Percentiles rank a stretch among this genome's conserved stretches.
These are phyloP conservation scores for Albugo laibachii DNA, from an alignment of 352 stramenopile genomes.

Conservation along the genomic window DNA sequence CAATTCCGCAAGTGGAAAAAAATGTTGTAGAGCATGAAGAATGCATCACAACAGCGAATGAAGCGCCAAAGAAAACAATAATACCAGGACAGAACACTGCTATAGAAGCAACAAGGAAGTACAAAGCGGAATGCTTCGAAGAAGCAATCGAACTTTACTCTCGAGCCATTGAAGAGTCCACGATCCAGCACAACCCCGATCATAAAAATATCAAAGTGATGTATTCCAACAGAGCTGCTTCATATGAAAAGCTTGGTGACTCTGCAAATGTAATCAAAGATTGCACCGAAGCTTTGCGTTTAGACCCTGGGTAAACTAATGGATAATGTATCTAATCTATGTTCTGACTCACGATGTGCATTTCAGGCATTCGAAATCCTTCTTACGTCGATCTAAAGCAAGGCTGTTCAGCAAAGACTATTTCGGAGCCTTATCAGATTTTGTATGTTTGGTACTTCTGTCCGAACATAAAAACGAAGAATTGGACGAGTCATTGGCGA, in stretches of 20 bases:
- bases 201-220: slow-evolving; percentile 68
- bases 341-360: not conserved
- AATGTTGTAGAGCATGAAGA: slow-evolving; percentile 6
- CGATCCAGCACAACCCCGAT: slow-evolving; percentile 31
- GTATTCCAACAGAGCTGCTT: slow-evolving; percentile 63
- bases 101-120: slow-evolving; percentile 50
- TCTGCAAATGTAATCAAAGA: slow-evolving; percentile 36
- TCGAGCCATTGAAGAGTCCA: slow-evolving; percentile 33
- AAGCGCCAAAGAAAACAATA: not conserved
- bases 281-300: slow-evolving; percentile 26
- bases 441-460: slow-evolving; percentile 57
- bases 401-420: slow-evolving; percentile 24
- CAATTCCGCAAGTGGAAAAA: slow-evolving; percentile 12
- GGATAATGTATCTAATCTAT: not conserved
- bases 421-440: slow-evolving; percentile 51
- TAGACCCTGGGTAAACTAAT: slow-evolving; percentile 25
- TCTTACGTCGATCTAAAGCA: slow-evolving; percentile 52
- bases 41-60: not conserved
- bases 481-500: slow-evolving; percentile 39
- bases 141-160: slow-evolving; percentile 54
- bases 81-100: slow-evolving; percentile 40
- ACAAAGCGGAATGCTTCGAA: slow-evolving; percentile 48
- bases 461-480: slow-evolving; percentile 59
- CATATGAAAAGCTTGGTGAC: slow-evolving; percentile 49
- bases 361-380: slow-evolving; percentile 44